Evolutionary conservation across 805 yeast genomes (phyloP), one percentile per base, ranked within the genome.

Genomic region (Metschnikowia aberdeeniae): DNA sequence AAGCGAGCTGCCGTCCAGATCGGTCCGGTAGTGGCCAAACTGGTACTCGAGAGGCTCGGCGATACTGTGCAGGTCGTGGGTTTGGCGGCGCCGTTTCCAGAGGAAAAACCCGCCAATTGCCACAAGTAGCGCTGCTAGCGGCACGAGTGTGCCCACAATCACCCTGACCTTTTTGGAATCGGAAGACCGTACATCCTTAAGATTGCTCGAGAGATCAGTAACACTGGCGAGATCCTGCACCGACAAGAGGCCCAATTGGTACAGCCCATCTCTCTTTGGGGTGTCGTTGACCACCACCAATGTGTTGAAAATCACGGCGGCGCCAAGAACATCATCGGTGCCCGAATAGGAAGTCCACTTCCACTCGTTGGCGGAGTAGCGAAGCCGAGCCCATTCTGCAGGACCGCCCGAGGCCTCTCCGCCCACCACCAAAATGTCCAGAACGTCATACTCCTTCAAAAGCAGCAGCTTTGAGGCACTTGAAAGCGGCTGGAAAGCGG

Each of bases 341-440:
- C 47, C 30, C 26, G 52, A 46, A 8, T 56, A 26, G 2, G 49
- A 26, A 55, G 63, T 51, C 84, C 81, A 77, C 19, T 57, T 59
- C 63, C 68, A 69, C 31, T 51, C 49, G 34, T 65, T 62, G 10
- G 62, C 51, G 12, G 57, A 51, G 27, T 71, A 46, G 14, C 64
- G 50, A 20, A 82, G 63, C 22, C 54, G 53, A 4, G 77, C 72
- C 54, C 73, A 63, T 9, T 57, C 50, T 0, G 86, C 84, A 68
- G 2, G 54, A 52, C 10, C 66, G 61, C 3, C 61, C 54, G 19
- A 73, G 63, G 49, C 36, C 5, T 66, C 66, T 2, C 95, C 95
- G 5, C 93, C 93, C 11, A 84, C 46, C 36, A 83, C 70, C 8
- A 86, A 57, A 0, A 81, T 71, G 12, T 70, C 62, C 4, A 59